phyloP scores from a whole-genome alignment of 2,329 filamentous ascomycete genomes.

The Fusarium tjaetaba region DNA sequence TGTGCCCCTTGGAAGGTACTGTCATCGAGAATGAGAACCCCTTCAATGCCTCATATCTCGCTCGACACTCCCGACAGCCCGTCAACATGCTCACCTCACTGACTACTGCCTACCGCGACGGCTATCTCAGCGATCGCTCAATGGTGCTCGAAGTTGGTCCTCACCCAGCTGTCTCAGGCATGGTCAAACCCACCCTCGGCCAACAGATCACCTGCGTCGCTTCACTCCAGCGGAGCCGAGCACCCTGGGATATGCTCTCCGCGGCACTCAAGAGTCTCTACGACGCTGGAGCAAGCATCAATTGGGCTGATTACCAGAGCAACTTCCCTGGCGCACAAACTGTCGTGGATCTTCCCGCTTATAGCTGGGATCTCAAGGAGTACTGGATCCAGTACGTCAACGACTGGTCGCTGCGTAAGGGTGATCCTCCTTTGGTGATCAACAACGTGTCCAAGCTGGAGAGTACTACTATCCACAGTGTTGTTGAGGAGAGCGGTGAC shows the following conservation, averaged over 20 bases:
- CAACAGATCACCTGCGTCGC: slow-evolving; percentile 26
- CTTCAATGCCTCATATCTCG: slow-evolving; percentile 25
- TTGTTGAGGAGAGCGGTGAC: slow-evolving; percentile 29
- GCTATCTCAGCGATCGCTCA: slow-evolving; percentile 4
- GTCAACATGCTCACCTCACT: slow-evolving; percentile 32
- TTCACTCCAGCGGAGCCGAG: slow-evolving; percentile 18
- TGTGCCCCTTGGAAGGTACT: slow-evolving; percentile 27
- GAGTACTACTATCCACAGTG: slow-evolving; percentile 30
- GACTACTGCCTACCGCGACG: background rate
- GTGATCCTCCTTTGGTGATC: slow-evolving; percentile 43
- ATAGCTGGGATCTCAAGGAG: slow-evolving; percentile 77
- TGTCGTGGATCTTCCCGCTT: slow-evolving; percentile 72
- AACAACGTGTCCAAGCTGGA: slow-evolving; percentile 13
- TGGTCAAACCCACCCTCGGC: slow-evolving; percentile 29
- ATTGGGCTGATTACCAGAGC: slow-evolving; percentile 45
- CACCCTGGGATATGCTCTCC: slow-evolving; percentile 18
- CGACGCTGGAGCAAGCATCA: slow-evolving; percentile 17
- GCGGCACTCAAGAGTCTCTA: slow-evolving; percentile 20
- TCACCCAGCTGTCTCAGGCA: slow-evolving; percentile 30
- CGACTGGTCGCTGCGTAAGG: slow-evolving; percentile 77
- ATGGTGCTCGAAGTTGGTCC: slow-evolving; percentile 35
- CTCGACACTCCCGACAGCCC: slow-evolving; percentile 23
- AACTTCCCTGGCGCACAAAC: slow-evolving; percentile 25
- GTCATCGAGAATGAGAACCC: background rate
- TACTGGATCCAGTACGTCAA: slow-evolving; percentile 74